Evolutionary conservation across 139 green algal genomes (phyloP), one percentile per base, ranked within the genome.

Genomic region (Pedinophyceae sp.): DNA sequence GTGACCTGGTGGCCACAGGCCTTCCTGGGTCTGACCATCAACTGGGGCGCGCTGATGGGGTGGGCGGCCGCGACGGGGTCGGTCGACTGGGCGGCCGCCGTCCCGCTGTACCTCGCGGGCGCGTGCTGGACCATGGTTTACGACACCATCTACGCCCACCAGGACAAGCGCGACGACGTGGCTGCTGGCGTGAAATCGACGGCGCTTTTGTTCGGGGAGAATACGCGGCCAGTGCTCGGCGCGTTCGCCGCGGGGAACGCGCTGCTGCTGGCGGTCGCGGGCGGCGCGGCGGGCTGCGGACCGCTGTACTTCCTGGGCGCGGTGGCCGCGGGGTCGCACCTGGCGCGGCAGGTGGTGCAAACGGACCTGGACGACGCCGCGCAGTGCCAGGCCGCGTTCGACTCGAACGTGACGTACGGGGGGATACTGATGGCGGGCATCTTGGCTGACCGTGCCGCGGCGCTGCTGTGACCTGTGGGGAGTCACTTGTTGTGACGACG

Each of bases 101-200:
- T 89, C 50, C 89, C 91, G 3, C 64, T 99, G 34, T 95, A 97
- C 66, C 58, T 54, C 3, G 65, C 64, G 0, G 78, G 80, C 4
- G 64, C 94, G 0, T 70, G 50, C 45, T 99, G 91, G 91, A 96
- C 87, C 6, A 67, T 97, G 2, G 74, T 94, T 5, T 99, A 99
- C 54, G 91, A 99, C 73, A 97, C 91, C 5, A 93, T 99, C 30
- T 99, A 99, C 55, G 91, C 91, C 0, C 84, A 96, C 4, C 81
- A 90, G 77, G 88, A 98, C 67, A 95, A 88, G 62, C 24, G 50
- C 16, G 90, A 97, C 53, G 90, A 97, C 51, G 61, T 62, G 25
- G 48, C 53, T 0, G 79, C 74, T 0, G 90, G 90, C 22, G 72
- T 98, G 22, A 86, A 85, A 59, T 97, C 88, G 3, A 96, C 88